A percentile compares a stretch with the other conserved stretches of the same genome.
Evolutionary conservation across 2,329 filamentous ascomycete genomes (phyloP).

Genomic region (Talaromyces marneffei): DNA sequence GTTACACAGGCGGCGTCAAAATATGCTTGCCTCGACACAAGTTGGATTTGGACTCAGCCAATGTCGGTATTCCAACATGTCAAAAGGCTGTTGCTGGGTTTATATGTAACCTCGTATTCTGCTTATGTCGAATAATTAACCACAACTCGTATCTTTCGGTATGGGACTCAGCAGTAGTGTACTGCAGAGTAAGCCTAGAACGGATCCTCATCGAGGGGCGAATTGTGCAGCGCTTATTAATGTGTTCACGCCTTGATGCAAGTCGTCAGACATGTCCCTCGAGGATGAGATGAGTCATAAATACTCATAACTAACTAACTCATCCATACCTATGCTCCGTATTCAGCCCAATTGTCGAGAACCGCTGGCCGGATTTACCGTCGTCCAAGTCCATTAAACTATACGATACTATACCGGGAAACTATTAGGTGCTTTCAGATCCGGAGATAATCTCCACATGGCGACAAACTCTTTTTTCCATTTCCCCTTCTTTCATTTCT

Average conservation of each 20-base stretch:
- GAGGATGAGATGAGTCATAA: not conserved
- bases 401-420: not conserved
- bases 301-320: too few relatives aligned
- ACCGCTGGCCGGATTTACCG: not conserved
- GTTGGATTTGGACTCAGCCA: not conserved
- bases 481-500: not conserved
- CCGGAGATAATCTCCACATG: slow-evolving; percentile 3
- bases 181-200: not conserved
- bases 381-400: not conserved
- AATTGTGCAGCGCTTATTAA: not conserved
- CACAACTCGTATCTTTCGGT: not conserved
- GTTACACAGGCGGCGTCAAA: not conserved
- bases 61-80: not conserved
- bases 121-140: not conserved
- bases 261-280: not conserved
- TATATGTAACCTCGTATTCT: not conserved
- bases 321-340: too few relatives aligned
- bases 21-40: not conserved
- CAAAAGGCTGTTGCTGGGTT: not conserved
- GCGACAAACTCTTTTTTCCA: not conserved
- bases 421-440: not conserved
- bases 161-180: too few relatives aligned
- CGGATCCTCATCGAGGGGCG: not conserved
- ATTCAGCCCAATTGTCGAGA: not conserved
- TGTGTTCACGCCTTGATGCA: not conserved